Conservation (phyloP, 2,329 filamentous ascomycete genomes). For the Penicillium sclerotiorum region DNA sequence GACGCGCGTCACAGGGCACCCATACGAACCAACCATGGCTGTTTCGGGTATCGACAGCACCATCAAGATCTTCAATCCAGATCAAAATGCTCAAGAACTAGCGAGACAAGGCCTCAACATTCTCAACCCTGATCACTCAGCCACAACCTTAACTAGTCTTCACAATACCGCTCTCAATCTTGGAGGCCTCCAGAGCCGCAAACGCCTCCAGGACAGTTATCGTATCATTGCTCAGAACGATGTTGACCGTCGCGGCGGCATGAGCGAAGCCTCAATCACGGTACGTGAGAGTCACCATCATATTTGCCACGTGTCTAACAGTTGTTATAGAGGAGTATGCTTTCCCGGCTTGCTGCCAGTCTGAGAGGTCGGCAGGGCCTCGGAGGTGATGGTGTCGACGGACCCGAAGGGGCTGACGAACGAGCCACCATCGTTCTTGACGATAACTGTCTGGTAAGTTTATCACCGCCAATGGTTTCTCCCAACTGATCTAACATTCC, state of each 20-base stretch:
- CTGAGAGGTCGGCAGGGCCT: slow-evolving; percentile 42
- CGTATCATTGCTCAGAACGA: slow-evolving; percentile 66
- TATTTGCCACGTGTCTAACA: too few relatives aligned
- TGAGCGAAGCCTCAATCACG: slow-evolving; percentile 61
- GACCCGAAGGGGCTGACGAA: slow-evolving; percentile 26
- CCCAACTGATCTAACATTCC: slow-evolving; percentile 11
- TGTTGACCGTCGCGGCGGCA: slow-evolving; percentile 59
- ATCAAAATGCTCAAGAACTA: slow-evolving; percentile 58
- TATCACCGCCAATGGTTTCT: background rate
- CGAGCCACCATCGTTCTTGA: slow-evolving; percentile 43
- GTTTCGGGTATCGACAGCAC: slow-evolving; percentile 69
- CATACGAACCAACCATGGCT: slow-evolving; percentile 67
- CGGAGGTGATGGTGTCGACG: slow-evolving; percentile 25
- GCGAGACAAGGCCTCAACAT: slow-evolving; percentile 63
- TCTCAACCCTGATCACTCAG: slow-evolving; percentile 48
- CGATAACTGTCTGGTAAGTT: slow-evolving; percentile 49
- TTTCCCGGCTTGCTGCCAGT: slow-evolving; percentile 47
- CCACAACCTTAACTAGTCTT: slow-evolving; percentile 41
- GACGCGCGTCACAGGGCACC: slow-evolving; percentile 53
- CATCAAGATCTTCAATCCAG: slow-evolving; percentile 69
- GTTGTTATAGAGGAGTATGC: slow-evolving; percentile 48
- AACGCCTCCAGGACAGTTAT: slow-evolving; percentile 62
- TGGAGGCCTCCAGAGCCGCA: slow-evolving; percentile 58
- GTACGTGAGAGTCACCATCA: slow-evolving; percentile 38
- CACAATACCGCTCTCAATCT: slow-evolving; percentile 28